Conservation (phyloP, 805 yeast genomes). For the Metschnikowia orientalis region DNA sequence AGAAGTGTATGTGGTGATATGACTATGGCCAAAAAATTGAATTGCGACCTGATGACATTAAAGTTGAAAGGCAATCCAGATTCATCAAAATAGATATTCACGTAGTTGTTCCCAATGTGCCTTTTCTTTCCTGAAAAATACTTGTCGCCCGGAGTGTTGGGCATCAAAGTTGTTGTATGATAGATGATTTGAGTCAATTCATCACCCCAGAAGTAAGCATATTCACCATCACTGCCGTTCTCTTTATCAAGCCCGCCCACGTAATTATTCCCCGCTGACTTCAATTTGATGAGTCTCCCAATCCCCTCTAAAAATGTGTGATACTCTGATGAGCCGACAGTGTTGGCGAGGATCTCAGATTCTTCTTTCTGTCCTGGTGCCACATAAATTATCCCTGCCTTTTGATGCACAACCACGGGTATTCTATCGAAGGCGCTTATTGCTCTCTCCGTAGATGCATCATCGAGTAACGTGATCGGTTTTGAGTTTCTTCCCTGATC, state of each 20-base stretch:
- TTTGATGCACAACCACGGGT: constrained; percentile 74
- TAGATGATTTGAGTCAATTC: constrained; percentile 67
- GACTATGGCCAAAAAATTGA: constrained; percentile 77
- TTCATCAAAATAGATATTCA: constrained; percentile 78
- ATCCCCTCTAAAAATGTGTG: constrained; percentile 53
- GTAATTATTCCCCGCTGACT: constrained; percentile 45
- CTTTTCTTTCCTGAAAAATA: constrained; percentile 58
- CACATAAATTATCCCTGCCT: constrained; percentile 73
- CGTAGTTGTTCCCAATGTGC: constrained; percentile 84
- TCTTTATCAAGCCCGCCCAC: constrained; percentile 79
- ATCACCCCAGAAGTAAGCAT: constrained; percentile 68
- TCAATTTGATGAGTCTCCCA: constrained; percentile 59
- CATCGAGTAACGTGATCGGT: constrained; percentile 52
- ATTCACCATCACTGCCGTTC: constrained; percentile 69
- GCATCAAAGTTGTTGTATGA: constrained; percentile 84
- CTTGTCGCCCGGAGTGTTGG: constrained; percentile 42
- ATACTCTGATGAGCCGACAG: constrained; percentile 60
- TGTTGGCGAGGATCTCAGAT: constrained; percentile 58
- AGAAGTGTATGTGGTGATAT: constrained; percentile 53
- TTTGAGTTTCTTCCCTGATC: constrained; percentile 29
- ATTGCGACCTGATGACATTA: constrained; percentile 69
- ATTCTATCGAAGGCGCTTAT: constrained; percentile 63
- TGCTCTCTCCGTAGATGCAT: constrained; percentile 43
- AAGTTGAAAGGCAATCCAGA: constrained; percentile 61
- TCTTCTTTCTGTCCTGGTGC: constrained; percentile 65